Percentiles rank a stretch among this genome's conserved stretches.
Conservation (phyloP, 2,329 filamentous ascomycete species). For the Zopfia rhizophila region DNA sequence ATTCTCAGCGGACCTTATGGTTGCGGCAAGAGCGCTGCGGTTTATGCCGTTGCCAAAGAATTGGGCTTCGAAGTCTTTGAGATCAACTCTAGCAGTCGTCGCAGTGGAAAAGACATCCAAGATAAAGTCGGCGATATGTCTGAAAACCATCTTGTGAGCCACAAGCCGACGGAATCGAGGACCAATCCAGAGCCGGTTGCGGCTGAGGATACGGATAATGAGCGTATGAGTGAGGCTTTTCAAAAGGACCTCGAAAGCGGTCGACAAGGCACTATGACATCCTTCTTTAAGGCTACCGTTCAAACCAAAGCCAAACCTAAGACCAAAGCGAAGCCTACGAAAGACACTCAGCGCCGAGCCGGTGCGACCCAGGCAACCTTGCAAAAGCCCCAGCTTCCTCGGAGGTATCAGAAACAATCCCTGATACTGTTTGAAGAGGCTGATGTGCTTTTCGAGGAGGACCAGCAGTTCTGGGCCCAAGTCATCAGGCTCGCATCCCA, state of each 20-base stretch:
- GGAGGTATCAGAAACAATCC: constrained; percentile 81
- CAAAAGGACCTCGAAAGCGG: constrained; percentile 71
- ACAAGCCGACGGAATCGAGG: constrained; percentile 45
- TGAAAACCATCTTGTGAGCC: constrained; percentile 87
- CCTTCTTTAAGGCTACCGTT: constrained; percentile 74
- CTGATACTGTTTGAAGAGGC: constrained; percentile 94
- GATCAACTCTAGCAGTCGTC: constrained; percentile 83
- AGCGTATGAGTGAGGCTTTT: constrained; percentile 57
- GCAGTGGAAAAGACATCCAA: constrained; percentile 88
- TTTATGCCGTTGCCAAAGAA: constrained; percentile 92
- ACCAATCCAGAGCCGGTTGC: constrained; percentile 17
- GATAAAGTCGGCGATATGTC: constrained; percentile 98
- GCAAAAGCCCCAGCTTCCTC: constrained; percentile 40
- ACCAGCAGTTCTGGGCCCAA: constrained; percentile 93
- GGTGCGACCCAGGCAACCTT: constrained; percentile 35
- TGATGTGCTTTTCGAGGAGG: constrained; percentile 93
- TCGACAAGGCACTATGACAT: constrained; percentile 80
- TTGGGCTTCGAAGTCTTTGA: constrained; percentile 95
- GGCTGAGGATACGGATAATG: constrained; percentile 48
- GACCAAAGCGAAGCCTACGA: constrained; percentile 27
- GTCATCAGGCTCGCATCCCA: constrained; percentile 80
- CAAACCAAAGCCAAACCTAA: constrained; percentile 35
- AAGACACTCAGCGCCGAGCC: constrained; percentile 26
- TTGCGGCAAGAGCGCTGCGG: constrained; percentile 91
- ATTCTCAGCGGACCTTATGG: constrained; percentile 89